Evolutionary conservation across 495 filamentous ascomycete genomes (phyloP), one percentile per base, ranked within the genome.

Genomic region (Monascus purpureus): DNA sequence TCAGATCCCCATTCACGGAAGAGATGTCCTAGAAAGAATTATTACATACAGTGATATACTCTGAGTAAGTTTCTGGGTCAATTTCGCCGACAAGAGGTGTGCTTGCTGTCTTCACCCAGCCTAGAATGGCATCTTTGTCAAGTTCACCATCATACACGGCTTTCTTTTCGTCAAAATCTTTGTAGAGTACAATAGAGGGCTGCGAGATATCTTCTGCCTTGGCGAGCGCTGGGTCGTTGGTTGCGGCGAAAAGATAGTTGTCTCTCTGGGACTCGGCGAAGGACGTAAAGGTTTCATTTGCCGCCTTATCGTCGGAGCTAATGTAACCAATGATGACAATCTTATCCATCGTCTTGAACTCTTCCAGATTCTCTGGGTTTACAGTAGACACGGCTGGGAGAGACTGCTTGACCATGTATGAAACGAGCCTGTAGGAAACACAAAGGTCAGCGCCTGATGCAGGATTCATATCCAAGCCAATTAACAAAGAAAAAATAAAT

Each of bases 391-490:
- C 87, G 31, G 90, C 82, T 18, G 90, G 90, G 34, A 99, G 75
- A 13, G 81, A 80, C 65, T 99, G 92, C 70, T 99, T 99, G 52
- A 80, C 80, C 90, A 99, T 99, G 68, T 94, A 96, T 15, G 90
- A 97, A 24, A 92, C 77, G 57, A 97, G 93, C 28, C 82, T 90
- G 32, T 13, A 24, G 8, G 29, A 2, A 13, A 35, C 28, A 31
- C 20, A 26, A n/a, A n/a, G n/a, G n/a, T n/a, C n/a, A n/a, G n/a
- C n/a, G n/a, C n/a, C n/a, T n/a, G n/a, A n/a, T n/a, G n/a, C n/a
- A n/a, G n/a, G n/a, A n/a, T n/a, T n/a, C n/a, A 28, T 13, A 1
- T n/a, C 34, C 67, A 43, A 70, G 53, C 33, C 36, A 30, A 8
- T 13, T 8, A 2, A 28, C 15, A 17, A 15, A 22, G 25, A 29